These are phyloP conservation scores for Cardamine resedifolia DNA, from an alignment of 345 rosid genomes.

Conservation along the genomic window DNA sequence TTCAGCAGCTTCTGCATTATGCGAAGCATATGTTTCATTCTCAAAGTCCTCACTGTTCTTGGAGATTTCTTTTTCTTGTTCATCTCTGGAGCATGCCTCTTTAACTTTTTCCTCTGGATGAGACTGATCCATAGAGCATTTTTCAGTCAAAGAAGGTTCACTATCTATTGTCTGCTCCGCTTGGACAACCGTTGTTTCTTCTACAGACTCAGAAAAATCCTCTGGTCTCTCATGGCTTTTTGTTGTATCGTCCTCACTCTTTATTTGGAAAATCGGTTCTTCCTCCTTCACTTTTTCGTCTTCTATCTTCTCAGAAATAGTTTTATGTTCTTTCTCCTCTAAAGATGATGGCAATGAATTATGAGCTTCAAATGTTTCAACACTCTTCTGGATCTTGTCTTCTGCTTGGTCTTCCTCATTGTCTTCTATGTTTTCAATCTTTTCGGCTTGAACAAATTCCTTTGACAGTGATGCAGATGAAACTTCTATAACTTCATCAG, in stretches of 20 bases:
- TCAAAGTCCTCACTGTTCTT: not conserved
- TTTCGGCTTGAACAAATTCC: slow-evolving; percentile 11
- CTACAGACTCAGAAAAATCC: not conserved
- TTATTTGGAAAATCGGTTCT: not conserved
- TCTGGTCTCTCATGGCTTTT: not conserved
- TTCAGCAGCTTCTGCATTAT: not conserved
- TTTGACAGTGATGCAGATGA: slow-evolving; percentile 13
- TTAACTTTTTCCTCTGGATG: not conserved
- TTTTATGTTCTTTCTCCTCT: not conserved
- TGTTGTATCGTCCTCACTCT: not conserved
- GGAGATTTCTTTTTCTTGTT: not conserved
- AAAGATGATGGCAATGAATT: slow-evolving; percentile 17
- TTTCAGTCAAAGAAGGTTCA: no score
- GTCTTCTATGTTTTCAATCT: slow-evolving; percentile 7
- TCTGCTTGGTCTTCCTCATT: slow-evolving; percentile 17
- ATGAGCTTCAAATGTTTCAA: slow-evolving; percentile 28
- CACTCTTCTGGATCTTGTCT: slow-evolving; percentile 2
- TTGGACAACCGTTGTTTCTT: not conserved
- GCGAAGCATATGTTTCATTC: not conserved
- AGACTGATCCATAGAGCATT: not conserved
- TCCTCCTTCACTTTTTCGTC: not conserved
- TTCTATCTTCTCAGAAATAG: not conserved
- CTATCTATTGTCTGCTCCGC: slow-evolving; percentile 5
- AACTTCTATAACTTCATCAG: slow-evolving; percentile 6
- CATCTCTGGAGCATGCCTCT: not conserved